Percentiles rank a stretch among this genome's conserved stretches.
These are phyloP conservation scores for Rhynchospora pubera DNA, from an alignment of 176 grass and related monocot species.

Conservation along the genomic window DNA sequence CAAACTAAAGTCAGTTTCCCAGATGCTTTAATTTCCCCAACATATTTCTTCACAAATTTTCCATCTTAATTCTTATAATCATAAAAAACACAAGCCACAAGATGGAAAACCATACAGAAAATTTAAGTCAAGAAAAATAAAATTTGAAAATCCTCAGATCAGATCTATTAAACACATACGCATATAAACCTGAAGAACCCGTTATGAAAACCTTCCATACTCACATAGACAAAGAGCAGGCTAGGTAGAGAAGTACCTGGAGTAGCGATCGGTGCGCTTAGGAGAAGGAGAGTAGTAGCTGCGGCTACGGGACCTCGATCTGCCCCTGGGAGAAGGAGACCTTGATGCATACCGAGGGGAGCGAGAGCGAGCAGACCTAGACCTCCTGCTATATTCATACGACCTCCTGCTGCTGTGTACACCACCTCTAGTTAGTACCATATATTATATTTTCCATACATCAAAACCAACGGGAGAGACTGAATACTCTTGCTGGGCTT, in stretches of 20 bases:
- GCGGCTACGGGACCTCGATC: constrained; percentile 34
- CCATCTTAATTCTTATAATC: not conserved
- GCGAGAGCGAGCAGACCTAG: constrained; percentile 32
- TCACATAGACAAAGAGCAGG: not conserved
- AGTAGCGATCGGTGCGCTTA: constrained; percentile 27
- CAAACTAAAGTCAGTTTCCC: not conserved
- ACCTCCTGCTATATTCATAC: not conserved
- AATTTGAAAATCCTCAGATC: not conserved
- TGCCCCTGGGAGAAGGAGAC: constrained; percentile 27
- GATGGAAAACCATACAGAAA: not conserved
- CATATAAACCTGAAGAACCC: not conserved
- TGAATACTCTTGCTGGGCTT: not conserved
- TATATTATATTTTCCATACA: not conserved
- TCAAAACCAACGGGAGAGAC: not conserved
- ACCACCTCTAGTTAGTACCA: not conserved
- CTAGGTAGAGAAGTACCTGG: constrained; percentile 14
- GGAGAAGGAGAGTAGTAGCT: constrained; percentile 54
- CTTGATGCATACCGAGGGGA: constrained; percentile 16
- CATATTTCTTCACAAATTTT: not conserved
- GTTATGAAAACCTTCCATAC: not conserved
- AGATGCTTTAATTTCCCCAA: not conserved
- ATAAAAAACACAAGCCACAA: not conserved
- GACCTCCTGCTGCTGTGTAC: not conserved
- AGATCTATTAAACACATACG: not conserved
- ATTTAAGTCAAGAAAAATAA: not conserved